Conservation (phyloP, 257 asterid species). For the Thymus quinquecostatus region DNA sequence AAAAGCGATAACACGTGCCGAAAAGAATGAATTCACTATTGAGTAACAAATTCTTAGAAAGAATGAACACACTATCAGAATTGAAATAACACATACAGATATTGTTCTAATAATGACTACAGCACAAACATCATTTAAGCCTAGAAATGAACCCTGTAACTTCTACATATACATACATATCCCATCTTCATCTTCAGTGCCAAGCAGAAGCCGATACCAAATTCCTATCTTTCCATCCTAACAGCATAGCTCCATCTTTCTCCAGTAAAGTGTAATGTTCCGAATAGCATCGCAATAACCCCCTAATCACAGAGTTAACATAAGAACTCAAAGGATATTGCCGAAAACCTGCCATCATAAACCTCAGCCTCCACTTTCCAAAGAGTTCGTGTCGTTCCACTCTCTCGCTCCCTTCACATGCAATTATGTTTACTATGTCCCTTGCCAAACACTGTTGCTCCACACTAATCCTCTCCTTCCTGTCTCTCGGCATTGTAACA, state of each 20-base stretch:
- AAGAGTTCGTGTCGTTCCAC: conserved; percentile 85
- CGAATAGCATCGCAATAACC: conserved; percentile 60
- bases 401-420: conserved; percentile 80
- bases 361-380: conserved; percentile 76
- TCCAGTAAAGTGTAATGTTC: conserved; percentile 45
- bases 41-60: background rate
- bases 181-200: conserved; percentile 19
- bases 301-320: conserved; percentile 27
- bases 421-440: conserved; percentile 75
- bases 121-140: background rate
- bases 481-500: conserved; percentile 58
- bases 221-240: conserved; percentile 72
- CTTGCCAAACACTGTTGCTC: conserved; percentile 82
- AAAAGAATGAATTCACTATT: too few species aligned
- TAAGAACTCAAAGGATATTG: background rate
- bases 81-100: background rate
- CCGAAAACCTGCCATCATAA: conserved; percentile 77
- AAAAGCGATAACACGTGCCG: too few species aligned
- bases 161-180: too few species aligned
- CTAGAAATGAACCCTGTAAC: background rate
- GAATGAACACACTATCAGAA: background rate
- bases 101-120: background rate
- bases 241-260: conserved; percentile 52
- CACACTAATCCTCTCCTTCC: conserved; percentile 57
- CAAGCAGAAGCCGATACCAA: conserved; percentile 74